phyloP scores from a whole-genome alignment of 129 eudicot species.

The Lactuca saligna region DNA sequence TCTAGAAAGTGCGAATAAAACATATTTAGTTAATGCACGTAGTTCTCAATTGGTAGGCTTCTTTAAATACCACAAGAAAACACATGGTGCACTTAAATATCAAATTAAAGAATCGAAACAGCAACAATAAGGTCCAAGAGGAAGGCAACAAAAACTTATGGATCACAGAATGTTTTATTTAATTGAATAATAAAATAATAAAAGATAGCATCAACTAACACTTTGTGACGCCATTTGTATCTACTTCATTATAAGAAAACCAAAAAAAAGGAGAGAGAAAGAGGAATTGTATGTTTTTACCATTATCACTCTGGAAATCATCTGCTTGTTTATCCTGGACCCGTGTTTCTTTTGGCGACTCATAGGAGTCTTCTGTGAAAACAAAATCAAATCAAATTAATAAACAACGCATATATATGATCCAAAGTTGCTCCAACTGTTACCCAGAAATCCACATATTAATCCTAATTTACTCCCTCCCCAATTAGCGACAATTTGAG shows the following conservation, averaged over 20 bases:
- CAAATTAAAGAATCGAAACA: constrained; percentile 10
- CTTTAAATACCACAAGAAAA: not conserved
- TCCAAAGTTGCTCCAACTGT: not conserved
- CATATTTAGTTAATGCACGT: not conserved
- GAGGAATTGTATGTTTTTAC: constrained; percentile 24
- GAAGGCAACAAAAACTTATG: constrained; percentile 27
- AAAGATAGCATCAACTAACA: not conserved
- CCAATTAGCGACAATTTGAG: not conserved
- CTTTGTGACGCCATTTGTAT: not conserved
- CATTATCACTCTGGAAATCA: constrained; percentile 34
- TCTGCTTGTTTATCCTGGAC: constrained; percentile 41
- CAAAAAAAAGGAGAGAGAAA: not conserved
- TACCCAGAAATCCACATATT: not conserved
- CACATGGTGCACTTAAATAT: constrained; percentile 13
- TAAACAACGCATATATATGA: not conserved
- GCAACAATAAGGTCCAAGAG: constrained; percentile 16
- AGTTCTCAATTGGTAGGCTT: constrained; percentile 6
- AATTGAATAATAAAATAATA: not conserved
- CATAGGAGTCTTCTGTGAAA: constrained; percentile 15
- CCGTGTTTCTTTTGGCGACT: constrained; percentile 44
- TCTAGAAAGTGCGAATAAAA: not conserved
- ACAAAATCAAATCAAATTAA: not conserved
- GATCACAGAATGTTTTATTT: not conserved
- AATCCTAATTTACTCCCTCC: constrained; percentile 3
- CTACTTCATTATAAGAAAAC: constrained; percentile 12